These are phyloP conservation scores for Nothomitra cinnamomea DNA, from an alignment of 2,329 filamentous ascomycete genomes.

Conservation along the genomic window DNA sequence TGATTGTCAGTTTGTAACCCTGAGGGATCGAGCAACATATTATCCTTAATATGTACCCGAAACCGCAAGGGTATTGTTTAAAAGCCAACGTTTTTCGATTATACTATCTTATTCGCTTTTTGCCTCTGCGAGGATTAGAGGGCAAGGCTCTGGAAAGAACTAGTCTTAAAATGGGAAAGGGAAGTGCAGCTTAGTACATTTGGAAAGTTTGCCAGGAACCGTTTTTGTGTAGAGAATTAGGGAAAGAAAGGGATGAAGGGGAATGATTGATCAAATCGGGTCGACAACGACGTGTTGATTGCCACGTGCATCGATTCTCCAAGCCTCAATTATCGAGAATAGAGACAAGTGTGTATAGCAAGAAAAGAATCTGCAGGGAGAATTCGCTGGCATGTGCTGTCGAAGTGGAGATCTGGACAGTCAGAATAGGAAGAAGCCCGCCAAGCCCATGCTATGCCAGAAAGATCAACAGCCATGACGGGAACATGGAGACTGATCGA, in stretches of 20 bases:
- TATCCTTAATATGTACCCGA: too few species aligned
- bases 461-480: constrained; percentile 1
- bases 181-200: constrained; percentile 4
- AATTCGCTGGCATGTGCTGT: not conserved
- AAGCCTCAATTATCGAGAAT: not conserved
- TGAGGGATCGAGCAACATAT: too few species aligned
- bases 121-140: not conserved
- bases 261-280: not conserved
- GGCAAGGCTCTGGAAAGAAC: not conserved
- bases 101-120: constrained; percentile 3
- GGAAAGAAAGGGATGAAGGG: not conserved
- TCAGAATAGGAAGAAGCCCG: not conserved
- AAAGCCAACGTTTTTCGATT: constrained; percentile 3
- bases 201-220: not conserved
- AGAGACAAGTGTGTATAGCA: not conserved
- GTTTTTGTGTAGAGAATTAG: not conserved
- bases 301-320: not conserved
- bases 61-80: not conserved
- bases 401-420: not conserved
- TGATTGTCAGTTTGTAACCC: too few species aligned
- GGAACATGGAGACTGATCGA: not conserved
- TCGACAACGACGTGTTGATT: too few species aligned
- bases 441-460: not conserved
- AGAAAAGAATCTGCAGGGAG: not conserved
- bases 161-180: not conserved